Conservation (phyloP, 306 rosid genomes). For the Fragaria ananassa region DNA sequence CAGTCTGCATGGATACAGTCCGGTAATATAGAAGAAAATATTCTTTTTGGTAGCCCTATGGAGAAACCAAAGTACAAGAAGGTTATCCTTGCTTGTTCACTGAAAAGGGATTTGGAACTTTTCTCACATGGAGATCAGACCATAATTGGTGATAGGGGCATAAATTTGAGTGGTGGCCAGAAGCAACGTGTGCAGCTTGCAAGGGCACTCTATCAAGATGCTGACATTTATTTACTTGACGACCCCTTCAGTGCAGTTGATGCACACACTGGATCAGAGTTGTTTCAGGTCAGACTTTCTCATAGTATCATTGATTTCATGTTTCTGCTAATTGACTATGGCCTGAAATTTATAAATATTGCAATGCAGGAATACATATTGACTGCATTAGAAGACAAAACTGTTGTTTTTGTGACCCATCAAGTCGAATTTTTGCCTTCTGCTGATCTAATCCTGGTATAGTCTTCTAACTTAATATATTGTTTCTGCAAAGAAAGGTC, state of each 20-base stretch:
- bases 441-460: slow-evolving; percentile 92
- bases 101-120: slow-evolving; percentile 84
- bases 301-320: slow-evolving; percentile 12
- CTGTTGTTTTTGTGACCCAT: slow-evolving; percentile 92
- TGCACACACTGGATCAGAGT: slow-evolving; percentile 85
- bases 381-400: slow-evolving; percentile 81
- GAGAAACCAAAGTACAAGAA: slow-evolving; percentile 95
- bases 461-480: slow-evolving; percentile 16
- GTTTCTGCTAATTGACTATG: slow-evolving; percentile 29
- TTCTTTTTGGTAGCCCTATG: slow-evolving; percentile 81
- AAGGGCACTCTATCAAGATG: slow-evolving; percentile 88
- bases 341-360: slow-evolving; percentile 32
- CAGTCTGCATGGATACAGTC: slow-evolving; percentile 97
- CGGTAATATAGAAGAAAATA: slow-evolving; percentile 88
- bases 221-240: slow-evolving; percentile 87
- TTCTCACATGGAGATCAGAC: slow-evolving; percentile 92
- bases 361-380: slow-evolving; percentile 88
- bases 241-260: slow-evolving; percentile 99
- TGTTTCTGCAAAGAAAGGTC: slow-evolving; percentile 21
- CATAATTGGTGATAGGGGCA: slow-evolving; percentile 94
- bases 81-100: slow-evolving; percentile 83
- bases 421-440: slow-evolving; percentile 98
- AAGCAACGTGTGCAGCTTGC: slow-evolving; percentile 98
- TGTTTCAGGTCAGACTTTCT: slow-evolving; percentile 61
- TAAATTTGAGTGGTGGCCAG: slow-evolving; percentile 94